These are phyloP conservation scores for Fusarium sp. DNA, from an alignment of 2,329 filamentous ascomycete species.

Conservation along the genomic window DNA sequence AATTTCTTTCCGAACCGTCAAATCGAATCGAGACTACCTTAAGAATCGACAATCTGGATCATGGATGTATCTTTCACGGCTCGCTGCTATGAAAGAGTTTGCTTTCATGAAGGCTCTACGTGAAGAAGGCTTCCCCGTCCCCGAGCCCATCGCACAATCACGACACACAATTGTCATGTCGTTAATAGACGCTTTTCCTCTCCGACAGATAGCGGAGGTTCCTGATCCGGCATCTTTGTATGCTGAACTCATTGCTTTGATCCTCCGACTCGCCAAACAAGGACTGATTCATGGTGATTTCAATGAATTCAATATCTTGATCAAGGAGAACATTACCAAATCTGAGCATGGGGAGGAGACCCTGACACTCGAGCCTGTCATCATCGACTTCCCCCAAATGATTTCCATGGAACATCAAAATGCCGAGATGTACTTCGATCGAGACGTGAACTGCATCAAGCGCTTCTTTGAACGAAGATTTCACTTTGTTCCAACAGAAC, in stretches of 20 bases:
- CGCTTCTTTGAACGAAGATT: constrained; percentile 91
- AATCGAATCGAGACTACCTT: constrained; percentile 94
- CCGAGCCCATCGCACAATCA: constrained; percentile 86
- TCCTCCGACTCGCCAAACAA: constrained; percentile 82
- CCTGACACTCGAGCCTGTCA: constrained; percentile 73
- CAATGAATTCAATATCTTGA: constrained; percentile 98
- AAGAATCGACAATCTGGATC: constrained; percentile 80
- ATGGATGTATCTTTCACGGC: constrained; percentile 97
- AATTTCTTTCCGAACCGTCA: constrained; percentile 96
- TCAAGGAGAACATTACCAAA: constrained; percentile 73
- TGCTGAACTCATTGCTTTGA: constrained; percentile 86
- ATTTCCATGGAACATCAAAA: constrained; percentile 93
- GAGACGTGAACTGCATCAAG: constrained; percentile 95
- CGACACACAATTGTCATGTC: constrained; percentile 97
- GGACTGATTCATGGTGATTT: constrained; percentile 98
- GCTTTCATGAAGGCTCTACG: constrained; percentile 90
- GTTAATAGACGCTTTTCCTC: constrained; percentile 88
- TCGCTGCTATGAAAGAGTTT: constrained; percentile 93
- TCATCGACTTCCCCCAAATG: constrained; percentile 99
- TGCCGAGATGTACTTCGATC: constrained; percentile 96
- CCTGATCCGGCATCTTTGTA: constrained; percentile 88
- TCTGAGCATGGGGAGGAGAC: constrained; percentile 53
- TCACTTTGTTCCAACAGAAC: constrained; percentile 82
- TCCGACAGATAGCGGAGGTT: constrained; percentile 86
- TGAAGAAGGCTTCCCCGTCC: constrained; percentile 88